A percentile compares a stretch with the other conserved stretches of the same genome.
Conservation (phyloP, 202 grass and related monocot genomes). For the Carex sylvatica region DNA sequence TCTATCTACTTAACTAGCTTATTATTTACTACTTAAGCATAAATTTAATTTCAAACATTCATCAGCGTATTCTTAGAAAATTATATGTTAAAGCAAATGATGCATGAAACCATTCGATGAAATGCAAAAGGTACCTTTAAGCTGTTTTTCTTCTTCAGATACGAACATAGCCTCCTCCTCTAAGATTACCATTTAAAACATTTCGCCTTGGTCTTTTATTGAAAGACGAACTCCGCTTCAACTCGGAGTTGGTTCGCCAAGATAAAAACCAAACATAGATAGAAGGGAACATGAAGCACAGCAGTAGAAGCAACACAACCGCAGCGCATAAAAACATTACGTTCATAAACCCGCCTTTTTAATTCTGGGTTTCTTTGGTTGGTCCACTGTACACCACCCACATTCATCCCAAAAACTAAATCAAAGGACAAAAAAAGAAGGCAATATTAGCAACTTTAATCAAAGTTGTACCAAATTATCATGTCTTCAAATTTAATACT, state of each 20-base stretch:
- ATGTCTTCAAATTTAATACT: neutral
- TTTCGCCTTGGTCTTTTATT: constrained; percentile 53
- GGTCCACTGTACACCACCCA: constrained; percentile 90
- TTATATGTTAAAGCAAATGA: neutral
- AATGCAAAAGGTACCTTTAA: constrained; percentile 15
- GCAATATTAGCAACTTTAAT: neutral
- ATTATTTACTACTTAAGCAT: neutral
- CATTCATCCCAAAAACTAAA: constrained; percentile 97
- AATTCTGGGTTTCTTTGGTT: constrained; percentile 62
- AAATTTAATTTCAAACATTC: neutral
- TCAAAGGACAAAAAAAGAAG: neutral
- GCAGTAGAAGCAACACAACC: constrained; percentile 60
- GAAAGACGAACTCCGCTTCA: constrained; percentile 58
- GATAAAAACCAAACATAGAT: constrained; percentile 55
- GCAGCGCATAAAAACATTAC: constrained; percentile 69
- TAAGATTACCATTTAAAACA: constrained; percentile 44
- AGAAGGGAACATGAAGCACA: constrained; percentile 81
- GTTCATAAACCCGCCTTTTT: constrained; percentile 67
- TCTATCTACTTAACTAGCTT: constrained; percentile 4
- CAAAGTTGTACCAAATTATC: constrained; percentile 8
- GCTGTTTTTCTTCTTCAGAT: constrained; percentile 35
- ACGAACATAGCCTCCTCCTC: constrained; percentile 62
- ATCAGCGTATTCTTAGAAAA: neutral
- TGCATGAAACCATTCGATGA: neutral
- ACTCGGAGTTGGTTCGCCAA: constrained; percentile 45